Conservation (phyloP, 768 basidiomycete genomes). For the Filobasidium floriforme region DNA sequence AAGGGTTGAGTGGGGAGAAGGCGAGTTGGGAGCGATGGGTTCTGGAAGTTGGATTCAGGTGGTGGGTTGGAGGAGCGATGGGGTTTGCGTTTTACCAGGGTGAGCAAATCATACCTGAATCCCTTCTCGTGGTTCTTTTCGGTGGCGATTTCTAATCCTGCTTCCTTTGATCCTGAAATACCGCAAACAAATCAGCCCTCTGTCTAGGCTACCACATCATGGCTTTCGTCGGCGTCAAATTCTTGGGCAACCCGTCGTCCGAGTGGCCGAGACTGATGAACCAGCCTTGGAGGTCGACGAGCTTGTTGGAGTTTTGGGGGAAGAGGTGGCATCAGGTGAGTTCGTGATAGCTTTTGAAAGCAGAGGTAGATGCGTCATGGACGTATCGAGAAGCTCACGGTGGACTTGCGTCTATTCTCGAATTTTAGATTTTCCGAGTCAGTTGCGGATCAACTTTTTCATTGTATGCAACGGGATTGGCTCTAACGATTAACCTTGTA, state of each 20-base stretch:
- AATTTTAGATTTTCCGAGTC: constrained; percentile 19
- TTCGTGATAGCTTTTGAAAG: neutral
- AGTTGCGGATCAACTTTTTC: no score
- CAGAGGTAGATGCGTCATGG: neutral
- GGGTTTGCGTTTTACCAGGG: constrained; percentile 21
- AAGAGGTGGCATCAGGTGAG: constrained; percentile 43
- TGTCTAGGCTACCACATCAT: constrained; percentile 19
- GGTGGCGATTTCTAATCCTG: no score
- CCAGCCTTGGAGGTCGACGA: constrained; percentile 31
- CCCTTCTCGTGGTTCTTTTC: neutral
- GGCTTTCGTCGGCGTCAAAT: constrained; percentile 10
- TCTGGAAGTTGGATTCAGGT: neutral
- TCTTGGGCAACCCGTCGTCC: neutral
- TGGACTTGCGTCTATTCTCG: neutral
- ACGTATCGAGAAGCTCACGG: no score
- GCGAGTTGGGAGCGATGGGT: neutral
- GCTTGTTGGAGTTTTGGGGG: constrained; percentile 42
- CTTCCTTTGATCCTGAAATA: no score
- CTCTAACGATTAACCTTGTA: no score
- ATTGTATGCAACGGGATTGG: no score
- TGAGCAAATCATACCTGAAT: neutral
- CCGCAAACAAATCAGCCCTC: neutral
- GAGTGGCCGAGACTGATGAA: constrained; percentile 30
- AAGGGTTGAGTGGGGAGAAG: neutral
- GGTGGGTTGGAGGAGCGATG: constrained; percentile 7